Base-by-base conservation (phyloP, 2,329 filamentous ascomycete species). In the Apiospora malaysiana region DNA sequence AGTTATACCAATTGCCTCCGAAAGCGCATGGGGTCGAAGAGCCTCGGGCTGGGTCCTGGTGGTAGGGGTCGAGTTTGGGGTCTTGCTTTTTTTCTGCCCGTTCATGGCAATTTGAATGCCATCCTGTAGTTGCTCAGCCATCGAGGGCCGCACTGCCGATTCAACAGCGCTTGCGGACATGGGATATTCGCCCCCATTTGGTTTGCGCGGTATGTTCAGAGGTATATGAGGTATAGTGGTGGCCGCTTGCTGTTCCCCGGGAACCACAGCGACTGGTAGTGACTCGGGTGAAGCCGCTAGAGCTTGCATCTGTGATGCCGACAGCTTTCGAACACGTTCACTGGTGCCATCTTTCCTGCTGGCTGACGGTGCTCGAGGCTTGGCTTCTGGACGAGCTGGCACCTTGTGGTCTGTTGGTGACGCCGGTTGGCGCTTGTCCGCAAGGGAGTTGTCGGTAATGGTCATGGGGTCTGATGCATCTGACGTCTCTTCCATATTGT, bases 251-350 rank as follows among this genome's bases (percentile, higher is more conserved):
- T 71, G 72, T 71, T 21, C 75, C 14, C 67, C 76, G 32, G 79
- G 77, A 2, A 85, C 79, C 18, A 85, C 78, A 1, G 86, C 86
- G 0, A 91, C 79, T 16, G 89, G 89, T 1, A 91, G 80, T 0
- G 89, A 90, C 40, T 89, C 87, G 7, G 88, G 88, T 1, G 86
- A 84, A 40, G 84, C 85, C 18, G 87, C 85, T 71, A 91, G 79
- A 71, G 88, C 86, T 69, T 89, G 85, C 77, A 91, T 89, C 75
- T 90, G 87, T 47, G 83, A 86, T 9, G 87, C 87, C 0, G 89
- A 89, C 37, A 91, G 82, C 47, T 87, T 85, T 70, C 87, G 84
- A 66, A 89, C 80, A 66, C 81, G 84, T 72, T 85, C 85, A 56
- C 81, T 78, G 32, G 45, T 6, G n/a, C 47, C 46, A 32, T 56